phyloP scores from a whole-genome alignment of 2,329 filamentous ascomycete genomes.

The Calonectria leucothoes region DNA sequence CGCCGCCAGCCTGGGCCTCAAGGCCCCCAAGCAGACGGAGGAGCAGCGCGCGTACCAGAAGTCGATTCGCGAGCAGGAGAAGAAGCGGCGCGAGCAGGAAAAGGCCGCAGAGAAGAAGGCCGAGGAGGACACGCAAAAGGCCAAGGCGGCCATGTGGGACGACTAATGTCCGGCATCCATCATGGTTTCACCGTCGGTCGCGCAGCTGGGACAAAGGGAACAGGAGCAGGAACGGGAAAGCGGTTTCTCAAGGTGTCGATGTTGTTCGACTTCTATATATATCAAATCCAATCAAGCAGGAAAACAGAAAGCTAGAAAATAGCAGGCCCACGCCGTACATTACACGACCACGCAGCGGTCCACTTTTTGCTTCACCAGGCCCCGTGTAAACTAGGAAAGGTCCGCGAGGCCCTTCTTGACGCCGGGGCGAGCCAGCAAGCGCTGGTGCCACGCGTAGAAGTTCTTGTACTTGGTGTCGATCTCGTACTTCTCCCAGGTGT shows the following conservation, averaged over 20 bases:
- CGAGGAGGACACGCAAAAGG: slow-evolving; percentile 75
- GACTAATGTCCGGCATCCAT: slow-evolving; percentile 59
- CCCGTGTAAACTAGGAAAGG: not conserved
- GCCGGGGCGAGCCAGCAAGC: slow-evolving; percentile 45
- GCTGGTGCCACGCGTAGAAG: slow-evolving; percentile 48
- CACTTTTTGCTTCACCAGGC: not conserved
- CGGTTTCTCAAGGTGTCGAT: not conserved
- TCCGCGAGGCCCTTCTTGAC: slow-evolving; percentile 27
- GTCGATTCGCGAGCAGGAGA: slow-evolving; percentile 85
- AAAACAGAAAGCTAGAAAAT: not conserved
- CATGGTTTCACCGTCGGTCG: not conserved
- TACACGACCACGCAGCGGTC: not conserved
- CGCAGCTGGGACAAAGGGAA: not conserved
- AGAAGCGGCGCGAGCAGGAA: slow-evolving; percentile 79
- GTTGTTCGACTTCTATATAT: not conserved
- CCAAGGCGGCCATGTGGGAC: slow-evolving; percentile 90
- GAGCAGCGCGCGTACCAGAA: slow-evolving; percentile 90
- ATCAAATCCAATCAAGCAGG: not conserved
- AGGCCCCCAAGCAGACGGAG: slow-evolving; percentile 83
- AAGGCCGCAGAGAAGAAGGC: slow-evolving; percentile 71
- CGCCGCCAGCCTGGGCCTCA: slow-evolving; percentile 85
- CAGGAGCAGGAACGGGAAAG: not conserved
- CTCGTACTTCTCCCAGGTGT: slow-evolving; percentile 36
- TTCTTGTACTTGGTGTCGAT: slow-evolving; percentile 49
- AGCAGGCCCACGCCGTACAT: not conserved